Base-by-base conservation (phyloP, 176 grass and related monocot genomes). In the Olyra latifolia region DNA sequence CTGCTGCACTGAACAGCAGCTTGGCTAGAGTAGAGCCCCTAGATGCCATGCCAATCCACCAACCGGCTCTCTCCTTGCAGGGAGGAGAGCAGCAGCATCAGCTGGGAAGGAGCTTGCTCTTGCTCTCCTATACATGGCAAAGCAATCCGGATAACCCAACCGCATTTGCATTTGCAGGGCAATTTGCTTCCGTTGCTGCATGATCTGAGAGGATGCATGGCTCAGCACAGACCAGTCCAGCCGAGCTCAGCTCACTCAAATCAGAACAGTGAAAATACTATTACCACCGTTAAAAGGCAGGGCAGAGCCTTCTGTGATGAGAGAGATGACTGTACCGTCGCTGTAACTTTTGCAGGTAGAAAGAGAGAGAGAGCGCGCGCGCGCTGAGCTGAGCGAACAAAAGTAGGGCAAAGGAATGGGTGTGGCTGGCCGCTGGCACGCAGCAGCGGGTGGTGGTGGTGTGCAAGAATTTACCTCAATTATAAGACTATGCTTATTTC, bases 41-140 rank as follows among this genome's bases (percentile, higher is more conserved):
- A 12, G 55, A 58, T 5, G 22, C 10, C 55, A 22, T 24, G 1
- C n/a, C 55, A 25, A 24, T 10, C 4, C 4, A 35, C 4, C 54
- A 6, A 13, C 25, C 43, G 28, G 13, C 48, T 27, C 15, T 47
- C 30, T 66, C 3, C 40, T 54, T 5, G 67, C 61, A 17, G 48
- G 4, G 4, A 46, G 46, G 32, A 35, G 32, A 35, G 32, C 32
- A 57, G 75, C 23, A 22, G 7, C 35, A 64, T 54, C 12, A 32
- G 25, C 14, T 35, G 58, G 3, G 9, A 1, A 17, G 47, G 10
- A 29, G 11, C 22, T 52, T 44, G 7, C 9, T 44, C 9, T 44
- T 57, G 86, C 46, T 82, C 73, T 87, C 75, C 84, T 64, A 82
- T 78, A 69, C 75, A 47, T 77, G 84, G 91, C 78, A 86, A 94